Evolutionary conservation across 2,329 filamentous ascomycete species (phyloP).

Genomic region (Aspergillus sp.): DNA sequence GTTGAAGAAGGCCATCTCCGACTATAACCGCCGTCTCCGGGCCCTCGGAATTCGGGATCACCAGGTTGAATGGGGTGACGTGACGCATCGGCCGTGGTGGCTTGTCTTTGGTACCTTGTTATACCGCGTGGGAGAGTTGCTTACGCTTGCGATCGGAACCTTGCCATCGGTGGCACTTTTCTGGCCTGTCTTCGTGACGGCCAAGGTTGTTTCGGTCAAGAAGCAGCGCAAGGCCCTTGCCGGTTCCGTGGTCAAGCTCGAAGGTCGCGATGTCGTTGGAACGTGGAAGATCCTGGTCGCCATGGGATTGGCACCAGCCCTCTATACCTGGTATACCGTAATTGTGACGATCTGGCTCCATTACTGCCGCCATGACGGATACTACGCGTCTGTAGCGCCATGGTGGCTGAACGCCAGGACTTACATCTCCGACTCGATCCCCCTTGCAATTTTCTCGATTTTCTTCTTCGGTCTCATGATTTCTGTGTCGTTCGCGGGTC

Average conservation of each 20-base stretch:
- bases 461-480: slow-evolving; percentile 70
- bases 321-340: slow-evolving; percentile 80
- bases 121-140: slow-evolving; percentile 77
- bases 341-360: slow-evolving; percentile 76
- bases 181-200: slow-evolving; percentile 80
- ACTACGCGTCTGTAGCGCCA: slow-evolving; percentile 76
- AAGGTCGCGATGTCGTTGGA: slow-evolving; percentile 85
- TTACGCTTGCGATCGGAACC: slow-evolving; percentile 74
- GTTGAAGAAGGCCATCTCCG: slow-evolving; percentile 72
- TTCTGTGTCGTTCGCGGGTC: slow-evolving; percentile 83
- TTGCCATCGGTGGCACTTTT: slow-evolving; percentile 87
- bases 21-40: slow-evolving; percentile 84
- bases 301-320: slow-evolving; percentile 75
- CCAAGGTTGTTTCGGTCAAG: slow-evolving; percentile 76
- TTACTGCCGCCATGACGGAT: slow-evolving; percentile 79
- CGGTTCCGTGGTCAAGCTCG: slow-evolving; percentile 83
- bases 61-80: slow-evolving; percentile 76
- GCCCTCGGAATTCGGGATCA: slow-evolving; percentile 89
- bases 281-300: slow-evolving; percentile 94
- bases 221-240: slow-evolving; percentile 84
- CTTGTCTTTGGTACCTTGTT: slow-evolving; percentile 73
- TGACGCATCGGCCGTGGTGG: slow-evolving; percentile 65
- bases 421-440: slow-evolving; percentile 5
- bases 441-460: slow-evolving; percentile 48
- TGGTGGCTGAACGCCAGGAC: slow-evolving; percentile 58